Evolutionary conservation across 106 monocot species (phyloP), one percentile per base, ranked within the genome.

Genomic region (Dioscorea dumetorum): DNA sequence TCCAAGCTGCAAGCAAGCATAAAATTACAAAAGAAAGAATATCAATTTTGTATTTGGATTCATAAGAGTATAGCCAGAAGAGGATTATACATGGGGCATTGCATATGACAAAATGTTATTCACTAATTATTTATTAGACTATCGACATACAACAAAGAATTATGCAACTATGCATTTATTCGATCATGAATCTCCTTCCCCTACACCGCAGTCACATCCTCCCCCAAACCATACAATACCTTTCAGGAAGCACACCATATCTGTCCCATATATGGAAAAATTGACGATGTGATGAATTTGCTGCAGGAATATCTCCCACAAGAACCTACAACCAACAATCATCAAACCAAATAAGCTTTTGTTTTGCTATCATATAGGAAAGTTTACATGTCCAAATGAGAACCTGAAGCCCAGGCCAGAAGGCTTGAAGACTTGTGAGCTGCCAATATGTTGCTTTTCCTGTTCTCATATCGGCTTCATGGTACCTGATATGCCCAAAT

Each of bases 361-460:
- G 1, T 31, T 58, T 54, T 70, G 19, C 41, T 24, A 48, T 28
- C 24, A 62, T 68, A 15, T 22, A 54, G 4, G 8, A 49, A 52
- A 61, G 34, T 58, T 50, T 63, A 69, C 28, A 8, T 4, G 76
- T 51, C 41, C 63, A 75, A 21, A 19, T 58, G 33, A 63, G 41
- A 72, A 94, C 94, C 85, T 94, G 94, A 69, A 94, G 87, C 60
- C 94, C 94, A 67, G 94, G 94, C 94, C 94, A 94, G 70, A 94
- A 94, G 48, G 94, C 94, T 67, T 94, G 94, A 72, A 94, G 94
- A 63, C 94, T 94, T 53, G 94, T 94, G 20, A 94, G 84, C 62
- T 94, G 94, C 94, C 94, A 94, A 72, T 94, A 85, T 51, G 94
- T 94, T 67, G 94, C 82, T 76, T 81, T 85, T 66, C 94, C 94